These are phyloP conservation scores for Ustilago vetiveriae DNA, from an alignment of 1,284 basidiomycete species.

Conservation along the genomic window DNA sequence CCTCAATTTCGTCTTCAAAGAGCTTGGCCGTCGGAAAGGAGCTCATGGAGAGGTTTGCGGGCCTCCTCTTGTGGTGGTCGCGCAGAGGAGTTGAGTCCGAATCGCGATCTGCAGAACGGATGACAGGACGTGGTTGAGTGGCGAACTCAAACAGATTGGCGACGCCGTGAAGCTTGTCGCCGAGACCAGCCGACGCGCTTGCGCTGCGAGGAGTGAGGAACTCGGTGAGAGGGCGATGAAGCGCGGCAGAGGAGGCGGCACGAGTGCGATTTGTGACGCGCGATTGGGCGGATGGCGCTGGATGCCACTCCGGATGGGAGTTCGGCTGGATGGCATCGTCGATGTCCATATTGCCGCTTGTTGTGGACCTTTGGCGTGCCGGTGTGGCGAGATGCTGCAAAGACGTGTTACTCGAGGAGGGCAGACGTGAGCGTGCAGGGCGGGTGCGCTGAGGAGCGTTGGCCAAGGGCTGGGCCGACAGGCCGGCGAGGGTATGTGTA, in stretches of 20 bases:
- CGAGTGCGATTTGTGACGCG: conserved; percentile 28
- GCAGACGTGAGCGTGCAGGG: conserved; percentile 21
- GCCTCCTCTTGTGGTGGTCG: conserved; percentile 32
- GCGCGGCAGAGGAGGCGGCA: conserved; percentile 44
- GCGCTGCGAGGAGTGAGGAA: conserved; percentile 51
- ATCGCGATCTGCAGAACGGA: conserved; percentile 24
- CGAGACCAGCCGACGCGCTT: conserved; percentile 44
- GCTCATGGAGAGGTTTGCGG: conserved; percentile 33
- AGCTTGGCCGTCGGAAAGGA: conserved; percentile 45
- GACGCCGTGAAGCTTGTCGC: conserved; percentile 41
- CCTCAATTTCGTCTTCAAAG: conserved; percentile 47
- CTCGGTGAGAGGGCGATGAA: conserved; percentile 37
- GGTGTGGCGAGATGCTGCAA: conserved; percentile 26
- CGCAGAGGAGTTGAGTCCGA: conserved; percentile 25
- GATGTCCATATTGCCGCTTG: conserved; percentile 20
- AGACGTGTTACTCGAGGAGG: conserved; percentile 16
- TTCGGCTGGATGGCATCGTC: conserved; percentile 9
- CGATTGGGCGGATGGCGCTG: conserved; percentile 6
- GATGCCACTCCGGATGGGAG: background rate
- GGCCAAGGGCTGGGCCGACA: conserved; percentile 5
- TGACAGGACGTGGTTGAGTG: conserved; percentile 40
- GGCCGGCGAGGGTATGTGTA: conserved; percentile 28
- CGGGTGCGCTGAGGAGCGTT: conserved; percentile 10
- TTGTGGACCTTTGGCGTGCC: conserved; percentile 30
- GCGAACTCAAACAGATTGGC: conserved; percentile 56